phyloP scores from a whole-genome alignment of 129 eudicot genomes.

The Artemisia annua region DNA sequence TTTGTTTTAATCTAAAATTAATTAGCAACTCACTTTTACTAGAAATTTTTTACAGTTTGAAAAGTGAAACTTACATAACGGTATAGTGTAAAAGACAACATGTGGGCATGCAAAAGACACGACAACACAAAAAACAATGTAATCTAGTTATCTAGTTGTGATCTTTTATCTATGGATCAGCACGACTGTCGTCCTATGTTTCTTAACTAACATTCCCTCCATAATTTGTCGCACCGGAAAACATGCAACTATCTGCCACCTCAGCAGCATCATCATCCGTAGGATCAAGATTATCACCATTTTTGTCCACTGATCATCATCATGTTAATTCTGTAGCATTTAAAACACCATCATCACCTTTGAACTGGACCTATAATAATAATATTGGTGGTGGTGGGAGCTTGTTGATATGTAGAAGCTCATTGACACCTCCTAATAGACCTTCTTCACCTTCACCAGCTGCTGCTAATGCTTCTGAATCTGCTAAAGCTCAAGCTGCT shows the following conservation, averaged over 20 bases:
- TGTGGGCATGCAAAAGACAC: slow-evolving; percentile 28
- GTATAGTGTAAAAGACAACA: not conserved
- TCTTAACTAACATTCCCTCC: not conserved
- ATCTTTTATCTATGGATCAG: not conserved
- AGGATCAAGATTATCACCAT: slow-evolving; percentile 24
- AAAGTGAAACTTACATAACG: not conserved
- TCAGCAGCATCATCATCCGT: slow-evolving; percentile 31
- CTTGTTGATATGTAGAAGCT: slow-evolving; percentile 26
- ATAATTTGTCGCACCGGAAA: no score
- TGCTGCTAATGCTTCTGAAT: slow-evolving; percentile 25
- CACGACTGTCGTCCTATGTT: not conserved
- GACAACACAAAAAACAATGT: slow-evolving; percentile 2
- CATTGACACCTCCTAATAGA: slow-evolving; percentile 18
- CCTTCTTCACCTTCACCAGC: not conserved
- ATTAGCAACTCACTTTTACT: not conserved
- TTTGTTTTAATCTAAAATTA: not conserved
- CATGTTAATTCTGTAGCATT: slow-evolving; percentile 14
- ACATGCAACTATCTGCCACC: no score
- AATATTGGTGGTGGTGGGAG: not conserved
- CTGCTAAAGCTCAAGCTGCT: slow-evolving; percentile 18
- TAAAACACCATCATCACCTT: not conserved
- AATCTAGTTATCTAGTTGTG: not conserved
- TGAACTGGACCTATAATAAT: not conserved
- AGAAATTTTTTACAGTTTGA: not conserved
- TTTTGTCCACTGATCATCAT: slow-evolving; percentile 35